Evolutionary conservation across 1,139 yeast species (phyloP).

Genomic region (Kodamaea arcana): DNA sequence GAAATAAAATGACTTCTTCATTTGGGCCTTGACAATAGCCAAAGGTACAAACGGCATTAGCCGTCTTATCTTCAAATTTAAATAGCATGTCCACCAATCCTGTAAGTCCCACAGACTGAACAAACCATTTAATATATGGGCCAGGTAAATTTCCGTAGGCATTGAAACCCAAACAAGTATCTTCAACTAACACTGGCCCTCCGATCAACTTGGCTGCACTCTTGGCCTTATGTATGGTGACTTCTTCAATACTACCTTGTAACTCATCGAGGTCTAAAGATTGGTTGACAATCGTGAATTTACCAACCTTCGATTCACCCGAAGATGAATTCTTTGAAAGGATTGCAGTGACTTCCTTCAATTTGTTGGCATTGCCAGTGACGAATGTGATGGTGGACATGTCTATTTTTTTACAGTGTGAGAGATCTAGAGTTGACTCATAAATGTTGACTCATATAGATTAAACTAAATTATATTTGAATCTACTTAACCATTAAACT

Average conservation of each 20-base stretch:
- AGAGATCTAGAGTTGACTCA: no score
- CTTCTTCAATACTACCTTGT: conserved; percentile 83
- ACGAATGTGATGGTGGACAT: conserved; percentile 53
- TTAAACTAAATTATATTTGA: no score
- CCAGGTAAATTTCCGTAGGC: conserved; percentile 88
- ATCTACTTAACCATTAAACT: no score
- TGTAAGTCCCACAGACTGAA: conserved; percentile 62
- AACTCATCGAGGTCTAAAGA: conserved; percentile 81
- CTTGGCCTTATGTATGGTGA: conserved; percentile 75
- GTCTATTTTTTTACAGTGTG: no score
- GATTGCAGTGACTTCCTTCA: conserved; percentile 77
- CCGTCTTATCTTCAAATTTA: conserved; percentile 80
- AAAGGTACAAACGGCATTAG: conserved; percentile 87
- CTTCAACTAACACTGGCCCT: conserved; percentile 92
- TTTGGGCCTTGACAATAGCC: conserved; percentile 89
- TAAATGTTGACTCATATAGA: no score
- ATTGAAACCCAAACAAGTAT: conserved; percentile 81
- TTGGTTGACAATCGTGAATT: conserved; percentile 51
- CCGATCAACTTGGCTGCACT: conserved; percentile 59
- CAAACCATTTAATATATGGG: conserved; percentile 88
- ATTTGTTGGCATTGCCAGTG: conserved; percentile 86
- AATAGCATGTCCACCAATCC: conserved; percentile 74
- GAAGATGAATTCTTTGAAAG: conserved; percentile 32
- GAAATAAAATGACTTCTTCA: conserved; percentile 64
- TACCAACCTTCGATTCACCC: conserved; percentile 42